Evolutionary conservation across 75 land plant genomes (phyloP), one percentile per base, ranked within the genome.

Genomic region (Isoetes taiwanensis): DNA sequence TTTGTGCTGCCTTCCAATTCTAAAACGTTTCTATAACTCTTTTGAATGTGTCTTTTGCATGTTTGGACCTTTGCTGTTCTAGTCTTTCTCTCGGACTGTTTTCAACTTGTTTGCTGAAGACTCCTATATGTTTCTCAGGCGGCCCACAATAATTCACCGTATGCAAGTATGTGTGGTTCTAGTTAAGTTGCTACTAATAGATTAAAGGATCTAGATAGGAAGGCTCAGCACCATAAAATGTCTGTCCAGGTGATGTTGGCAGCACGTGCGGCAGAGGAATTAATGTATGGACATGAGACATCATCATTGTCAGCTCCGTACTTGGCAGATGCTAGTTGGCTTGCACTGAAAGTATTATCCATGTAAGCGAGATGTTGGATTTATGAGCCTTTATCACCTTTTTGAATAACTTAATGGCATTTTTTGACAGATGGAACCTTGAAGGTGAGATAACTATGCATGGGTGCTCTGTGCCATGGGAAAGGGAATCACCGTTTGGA

Each of bases 211-310:
- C 14, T 37, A 37, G 9, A 14, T 14, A 10, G 9, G 39, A 10
- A 37, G 9, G 39, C 12, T 37, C 9, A 37, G 9, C 39, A 37
- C n/a, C n/a, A n/a, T n/a, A n/a, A n/a, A n/a, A n/a, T n/a, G n/a
- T n/a, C n/a, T n/a, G 20, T 52, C 21, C 57, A 88, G 95, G 95
- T 90, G 5, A 48, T 86, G 12, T 68, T 90, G 23, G 97, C 85
- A 30, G 93, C 83, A 1, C 70, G 97, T 37, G 90, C 90, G 41
- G 87, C 87, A 21, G 93, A 90, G 63, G 93, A 86, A 67, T 84
- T 86, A 33, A 83, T 90, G 63, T 90, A 64, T 75, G 97, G 97
- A 5, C 72, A 73, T 24, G 82, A 90, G 54, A 86, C 85, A 26
- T 90, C 97, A 6, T 76, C 46, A 53, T 78, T 70, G 33, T 86